Conservation (phyloP, 345 rosid species). For the Salix arbutifolia region DNA sequence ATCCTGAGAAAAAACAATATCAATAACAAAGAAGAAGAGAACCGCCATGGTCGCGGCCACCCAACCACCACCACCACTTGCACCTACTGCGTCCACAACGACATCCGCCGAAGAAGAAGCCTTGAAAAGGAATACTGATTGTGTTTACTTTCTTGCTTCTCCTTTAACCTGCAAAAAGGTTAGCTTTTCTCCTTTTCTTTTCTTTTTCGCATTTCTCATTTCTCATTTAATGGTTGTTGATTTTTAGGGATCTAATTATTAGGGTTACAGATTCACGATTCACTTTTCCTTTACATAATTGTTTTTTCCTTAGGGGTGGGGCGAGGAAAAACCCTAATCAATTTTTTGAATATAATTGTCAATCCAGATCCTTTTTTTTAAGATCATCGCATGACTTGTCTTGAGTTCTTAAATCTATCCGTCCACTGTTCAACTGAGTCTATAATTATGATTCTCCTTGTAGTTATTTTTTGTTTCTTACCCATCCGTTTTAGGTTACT, state of each 20-base stretch:
- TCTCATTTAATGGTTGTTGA: not conserved
- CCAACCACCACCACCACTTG: constrained; percentile 35
- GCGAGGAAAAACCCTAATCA: not conserved
- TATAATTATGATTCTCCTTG: not conserved
- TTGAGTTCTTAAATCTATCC: not conserved
- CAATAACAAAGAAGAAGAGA: not conserved
- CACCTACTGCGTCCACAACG: constrained; percentile 14
- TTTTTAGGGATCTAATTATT: constrained; percentile 13
- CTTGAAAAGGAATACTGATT: constrained; percentile 86
- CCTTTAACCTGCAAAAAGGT: constrained; percentile 99
- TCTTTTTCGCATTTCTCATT: not conserved
- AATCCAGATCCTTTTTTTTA: not conserved
- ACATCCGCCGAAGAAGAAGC: constrained; percentile 64
- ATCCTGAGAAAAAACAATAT: not conserved
- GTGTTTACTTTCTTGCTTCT: constrained; percentile 91
- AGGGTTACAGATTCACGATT: constrained; percentile 39
- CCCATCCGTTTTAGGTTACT: not conserved
- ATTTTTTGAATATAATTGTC: not conserved
- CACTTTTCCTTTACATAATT: not conserved
- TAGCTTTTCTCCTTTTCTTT: not conserved
- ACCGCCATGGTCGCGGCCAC: constrained; percentile 57
- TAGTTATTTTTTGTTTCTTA: not conserved
- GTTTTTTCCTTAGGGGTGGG: not conserved
- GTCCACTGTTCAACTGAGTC: not conserved
- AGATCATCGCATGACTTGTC: not conserved